Base-by-base conservation (phyloP, 208 protist species). In the Angomonas deanei region DNA sequence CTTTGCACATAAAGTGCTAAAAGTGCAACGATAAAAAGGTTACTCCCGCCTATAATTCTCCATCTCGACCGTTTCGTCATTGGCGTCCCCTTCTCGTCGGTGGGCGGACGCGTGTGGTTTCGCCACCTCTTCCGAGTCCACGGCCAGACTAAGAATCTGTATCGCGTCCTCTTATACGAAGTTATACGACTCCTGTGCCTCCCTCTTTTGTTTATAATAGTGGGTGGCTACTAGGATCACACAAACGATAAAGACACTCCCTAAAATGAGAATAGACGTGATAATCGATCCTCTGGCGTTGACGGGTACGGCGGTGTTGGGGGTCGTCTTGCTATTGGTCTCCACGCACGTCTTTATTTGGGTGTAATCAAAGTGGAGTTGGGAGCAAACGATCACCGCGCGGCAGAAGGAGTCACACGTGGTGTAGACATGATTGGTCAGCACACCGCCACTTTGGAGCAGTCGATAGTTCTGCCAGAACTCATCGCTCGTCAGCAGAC, bases 361-460 rank as follows among this genome's bases (percentile, higher is more conserved):
- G 11, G 66, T 28, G 68, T 76, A 70, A 10, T 50, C 32, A 15
- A 58, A 66, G 62, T 68, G 68, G 10, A 74, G 42, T 77, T 90
- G 87, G 26, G 75, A 62, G 69, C 84, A 91, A 11, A 81, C 66
- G 32, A 74, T 49, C 4, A 80, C 47, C 10, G 64, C 65, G 27
- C 84, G 87, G 74, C 82, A 89, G 60, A 72, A 82, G 8, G 34
- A 32, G 49, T 76, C 68, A 53, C 82, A 88, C 6, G 31, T 34
- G 39, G 28, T 36, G 59, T 87, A 87, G n/a, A 79, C 62, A 5
- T n/a, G 32, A 10, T 42, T 30, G 13, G 31, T 61, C 26, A 34
- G 39, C 30, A 72, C 52, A 21, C 82, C 87, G 52, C 80, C 80
- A 57, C 61, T 63, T 60, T 69, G 76, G 31, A 90, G 19, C 15